Evolutionary conservation across 768 basidiomycete genomes (phyloP), one percentile per base, ranked within the genome.

Genomic region (Thelephora ganbajun): DNA sequence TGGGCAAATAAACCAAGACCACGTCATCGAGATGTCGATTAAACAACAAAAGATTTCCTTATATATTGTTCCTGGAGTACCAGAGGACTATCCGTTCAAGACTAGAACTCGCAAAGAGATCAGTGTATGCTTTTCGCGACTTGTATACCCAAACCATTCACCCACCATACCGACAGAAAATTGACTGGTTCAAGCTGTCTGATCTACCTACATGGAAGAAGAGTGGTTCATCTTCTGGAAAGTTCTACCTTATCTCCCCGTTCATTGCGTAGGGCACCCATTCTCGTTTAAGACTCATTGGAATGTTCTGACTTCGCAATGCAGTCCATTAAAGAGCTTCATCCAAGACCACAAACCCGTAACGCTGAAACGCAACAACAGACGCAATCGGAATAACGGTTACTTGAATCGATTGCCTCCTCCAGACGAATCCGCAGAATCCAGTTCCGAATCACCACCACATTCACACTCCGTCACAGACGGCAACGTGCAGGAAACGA

Each of bases 101-200:
- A 96, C 96, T 5, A 83, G 84, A 63, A 99, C 96, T 1, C 72
- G 94, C 48, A 99, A 97, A 66, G 96, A 99, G 70, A 99, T 99
- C 56, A 94, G 92, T 59, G 93, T 96, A 71, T 58, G 80, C 61
- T 46, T 53, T 35, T 49, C 43, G 43, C 45, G 37, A 44, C 26
- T 33, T 18, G 43, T 34, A 42, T 22, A 33, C 44, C 50, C 6
- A 53, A 57, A 35, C 51, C 46, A 59, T 53, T 56, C 44, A 52
- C 50, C 52, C 35, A 39, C 47, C 35, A 33, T 14, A 18, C 9
- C 6, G 39, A 34, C 59, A 97, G 93, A 89, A 88, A 70, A 98
- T 98, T 55, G 83, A 92, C 60, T 99, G 96, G 96, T 96, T 96
- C 64, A 78, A 70, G 50, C 67, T 98, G 45, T 70, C 73, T 16